Evolutionary conservation across 805 yeast genomes (phyloP).

Genomic region (Ogataea saltuana): DNA sequence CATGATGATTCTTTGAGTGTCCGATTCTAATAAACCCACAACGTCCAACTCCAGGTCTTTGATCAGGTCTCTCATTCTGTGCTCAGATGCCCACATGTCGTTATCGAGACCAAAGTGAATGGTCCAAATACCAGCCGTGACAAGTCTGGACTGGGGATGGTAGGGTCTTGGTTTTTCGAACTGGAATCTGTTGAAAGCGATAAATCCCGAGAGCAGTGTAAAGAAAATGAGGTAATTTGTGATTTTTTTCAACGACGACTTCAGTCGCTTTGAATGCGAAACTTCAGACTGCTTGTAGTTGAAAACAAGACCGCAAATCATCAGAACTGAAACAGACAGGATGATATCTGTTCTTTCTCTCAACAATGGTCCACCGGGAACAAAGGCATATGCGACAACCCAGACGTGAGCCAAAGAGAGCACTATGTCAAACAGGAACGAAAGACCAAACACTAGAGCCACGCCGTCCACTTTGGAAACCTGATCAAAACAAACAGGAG

Average conservation of each 20-base stretch:
- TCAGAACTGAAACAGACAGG: slow-evolving; percentile 52
- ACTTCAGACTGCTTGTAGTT: slow-evolving; percentile 33
- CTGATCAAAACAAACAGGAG: slow-evolving; percentile 61
- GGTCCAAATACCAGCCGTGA: slow-evolving; percentile 98
- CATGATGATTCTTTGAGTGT: slow-evolving; percentile 90
- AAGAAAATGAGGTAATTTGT: slow-evolving; percentile 36
- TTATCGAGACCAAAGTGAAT: slow-evolving; percentile 96
- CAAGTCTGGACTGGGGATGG: slow-evolving; percentile 65
- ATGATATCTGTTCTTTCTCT: slow-evolving; percentile 88
- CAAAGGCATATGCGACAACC: slow-evolving; percentile 98
- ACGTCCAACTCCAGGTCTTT: slow-evolving; percentile 87
- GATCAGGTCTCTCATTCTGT: slow-evolving; percentile 81
- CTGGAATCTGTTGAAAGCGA: slow-evolving; percentile 59
- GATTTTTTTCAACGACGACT: slow-evolving; percentile 21
- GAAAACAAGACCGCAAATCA: slow-evolving; percentile 51
- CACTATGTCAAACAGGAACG: slow-evolving; percentile 51
- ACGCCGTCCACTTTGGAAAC: slow-evolving; percentile 41
- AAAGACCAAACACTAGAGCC: slow-evolving; percentile 51
- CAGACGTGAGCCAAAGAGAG: slow-evolving; percentile 84
- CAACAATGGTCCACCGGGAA: slow-evolving; percentile 86
- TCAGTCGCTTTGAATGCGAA: slow-evolving; percentile 9
- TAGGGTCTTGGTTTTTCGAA: slow-evolving; percentile 64
- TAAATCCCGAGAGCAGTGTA: slow-evolving; percentile 46
- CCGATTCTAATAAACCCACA: slow-evolving; percentile 87
- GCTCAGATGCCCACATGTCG: slow-evolving; percentile 97